Evolutionary conservation across 371 early-diverging fungal genomes (phyloP).

Genomic region (Coemansia sp.): DNA sequence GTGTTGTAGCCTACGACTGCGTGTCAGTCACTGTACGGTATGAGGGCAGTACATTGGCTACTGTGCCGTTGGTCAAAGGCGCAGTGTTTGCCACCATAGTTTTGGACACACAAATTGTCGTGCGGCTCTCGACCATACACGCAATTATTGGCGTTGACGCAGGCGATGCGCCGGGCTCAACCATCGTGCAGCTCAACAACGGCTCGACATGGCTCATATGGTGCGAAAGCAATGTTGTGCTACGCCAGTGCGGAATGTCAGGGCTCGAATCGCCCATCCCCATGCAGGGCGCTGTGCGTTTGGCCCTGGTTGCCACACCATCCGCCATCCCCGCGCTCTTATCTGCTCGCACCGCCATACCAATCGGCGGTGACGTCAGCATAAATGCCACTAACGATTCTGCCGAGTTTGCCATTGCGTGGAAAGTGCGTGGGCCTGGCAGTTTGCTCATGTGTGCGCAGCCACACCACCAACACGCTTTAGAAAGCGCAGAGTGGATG

Average conservation of each 20-base stretch:
- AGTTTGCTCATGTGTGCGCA: conserved; percentile 36
- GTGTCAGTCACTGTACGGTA: conserved; percentile 41
- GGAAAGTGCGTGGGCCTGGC: conserved; percentile 12
- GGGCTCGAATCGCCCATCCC: conserved; percentile 2
- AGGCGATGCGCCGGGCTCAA: conserved; percentile 4
- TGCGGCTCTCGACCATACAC: conserved; percentile 22
- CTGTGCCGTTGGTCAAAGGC: conserved; percentile 51
- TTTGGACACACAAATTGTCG: conserved; percentile 5
- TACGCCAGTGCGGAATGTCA: conserved; percentile 16
- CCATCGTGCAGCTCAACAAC: conserved; percentile 41
- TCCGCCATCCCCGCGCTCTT: conserved; percentile 49
- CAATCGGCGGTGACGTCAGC: conserved; percentile 34
- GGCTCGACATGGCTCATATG: conserved; percentile 48
- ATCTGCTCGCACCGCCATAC: conserved; percentile 15
- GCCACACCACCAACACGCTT: conserved; percentile 37
- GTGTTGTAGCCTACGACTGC: conserved; percentile 18
- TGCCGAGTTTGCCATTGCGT: conserved; percentile 43
- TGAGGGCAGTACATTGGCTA: conserved; percentile 4
- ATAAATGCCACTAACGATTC: neutral
- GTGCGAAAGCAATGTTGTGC: conserved; percentile 5
- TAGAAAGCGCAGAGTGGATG: conserved; percentile 29
- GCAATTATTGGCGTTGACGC: conserved; percentile 19
- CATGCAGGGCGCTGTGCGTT: conserved; percentile 23
- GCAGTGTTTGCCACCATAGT: conserved; percentile 40
- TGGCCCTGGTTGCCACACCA: conserved; percentile 26